Conservation (phyloP, 495 filamentous ascomycete species). For the Sordaria brevicollis region DNA sequence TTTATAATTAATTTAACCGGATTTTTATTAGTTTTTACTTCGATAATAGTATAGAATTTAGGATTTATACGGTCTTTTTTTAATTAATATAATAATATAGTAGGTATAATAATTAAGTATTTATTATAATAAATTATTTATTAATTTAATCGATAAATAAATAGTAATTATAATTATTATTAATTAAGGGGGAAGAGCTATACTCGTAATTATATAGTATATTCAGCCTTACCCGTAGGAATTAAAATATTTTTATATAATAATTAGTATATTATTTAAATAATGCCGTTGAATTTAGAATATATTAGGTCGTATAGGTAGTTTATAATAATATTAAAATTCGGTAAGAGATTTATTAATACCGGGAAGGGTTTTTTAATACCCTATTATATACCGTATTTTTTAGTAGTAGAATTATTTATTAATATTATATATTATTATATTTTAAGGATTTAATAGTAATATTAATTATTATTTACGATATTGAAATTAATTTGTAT, state of each 20-base stretch:
- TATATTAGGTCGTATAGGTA: not conserved
- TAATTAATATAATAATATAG: not conserved
- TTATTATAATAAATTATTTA: not conserved
- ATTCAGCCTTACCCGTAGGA: not conserved
- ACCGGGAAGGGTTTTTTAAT: too few relatives aligned
- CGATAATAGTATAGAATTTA: not conserved
- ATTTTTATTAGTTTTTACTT: not conserved
- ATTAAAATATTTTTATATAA: not conserved
- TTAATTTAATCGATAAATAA: not conserved
- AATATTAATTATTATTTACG: not conserved
- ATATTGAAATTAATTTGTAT: not conserved
- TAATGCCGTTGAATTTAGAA: not conserved
- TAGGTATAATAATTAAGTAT: not conserved
- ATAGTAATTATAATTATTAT: not conserved
- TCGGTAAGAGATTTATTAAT: not conserved
- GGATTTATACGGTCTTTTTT: not conserved
- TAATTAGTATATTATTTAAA: not conserved
- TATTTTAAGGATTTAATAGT: not conserved
- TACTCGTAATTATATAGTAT: not conserved
- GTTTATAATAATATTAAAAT: not conserved
- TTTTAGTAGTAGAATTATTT: not conserved
- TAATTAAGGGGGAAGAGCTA: not conserved
- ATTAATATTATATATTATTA: not conserved
- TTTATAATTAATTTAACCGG: not conserved
- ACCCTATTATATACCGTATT: not conserved